phyloP scores from a whole-genome alignment of 2,329 filamentous ascomycete genomes.

The Pyrenochaeta sp. region DNA sequence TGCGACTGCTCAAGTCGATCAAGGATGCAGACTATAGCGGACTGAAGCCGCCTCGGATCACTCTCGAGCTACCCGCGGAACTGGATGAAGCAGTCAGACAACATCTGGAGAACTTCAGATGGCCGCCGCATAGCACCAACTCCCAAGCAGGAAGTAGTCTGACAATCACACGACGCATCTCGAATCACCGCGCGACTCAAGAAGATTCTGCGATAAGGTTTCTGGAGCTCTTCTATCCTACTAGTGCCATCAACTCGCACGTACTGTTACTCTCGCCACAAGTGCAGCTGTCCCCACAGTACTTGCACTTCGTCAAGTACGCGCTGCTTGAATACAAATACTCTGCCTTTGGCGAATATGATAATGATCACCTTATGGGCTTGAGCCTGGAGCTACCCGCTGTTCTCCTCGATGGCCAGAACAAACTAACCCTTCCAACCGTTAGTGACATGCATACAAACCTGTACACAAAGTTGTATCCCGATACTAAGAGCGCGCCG shows the following conservation, averaged over 20 bases:
- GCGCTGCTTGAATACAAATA: constrained; percentile 79
- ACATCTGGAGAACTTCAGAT: constrained; percentile 71
- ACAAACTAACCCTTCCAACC: constrained; percentile 61
- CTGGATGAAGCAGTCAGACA: constrained; percentile 71
- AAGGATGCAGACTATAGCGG: constrained; percentile 78
- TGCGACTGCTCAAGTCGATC: constrained; percentile 80
- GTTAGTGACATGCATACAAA: constrained; percentile 48
- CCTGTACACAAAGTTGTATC: constrained; percentile 35
- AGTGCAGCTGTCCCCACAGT: constrained; percentile 79
- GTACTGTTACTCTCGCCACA: constrained; percentile 86
- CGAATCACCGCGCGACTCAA: constrained; percentile 65
- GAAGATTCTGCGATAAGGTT: constrained; percentile 78
- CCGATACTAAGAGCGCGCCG: constrained; percentile 55
- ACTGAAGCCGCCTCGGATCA: constrained; percentile 74
- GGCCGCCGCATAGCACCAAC: constrained; percentile 66
- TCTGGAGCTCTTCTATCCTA: constrained; percentile 88
- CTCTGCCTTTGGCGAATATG: constrained; percentile 61
- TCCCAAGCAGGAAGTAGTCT: constrained; percentile 54
- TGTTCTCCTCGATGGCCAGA: constrained; percentile 67
- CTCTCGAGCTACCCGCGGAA: constrained; percentile 79
- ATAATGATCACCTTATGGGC: constrained; percentile 70
- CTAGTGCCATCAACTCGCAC: constrained; percentile 69
- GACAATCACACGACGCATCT: constrained; percentile 77
- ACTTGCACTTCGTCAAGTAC: constrained; percentile 88
- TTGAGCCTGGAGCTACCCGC: constrained; percentile 81